Evolutionary conservation across 306 rosid genomes (phyloP), one percentile per base, ranked within the genome.

Genomic region (Canavalia gladiata): DNA sequence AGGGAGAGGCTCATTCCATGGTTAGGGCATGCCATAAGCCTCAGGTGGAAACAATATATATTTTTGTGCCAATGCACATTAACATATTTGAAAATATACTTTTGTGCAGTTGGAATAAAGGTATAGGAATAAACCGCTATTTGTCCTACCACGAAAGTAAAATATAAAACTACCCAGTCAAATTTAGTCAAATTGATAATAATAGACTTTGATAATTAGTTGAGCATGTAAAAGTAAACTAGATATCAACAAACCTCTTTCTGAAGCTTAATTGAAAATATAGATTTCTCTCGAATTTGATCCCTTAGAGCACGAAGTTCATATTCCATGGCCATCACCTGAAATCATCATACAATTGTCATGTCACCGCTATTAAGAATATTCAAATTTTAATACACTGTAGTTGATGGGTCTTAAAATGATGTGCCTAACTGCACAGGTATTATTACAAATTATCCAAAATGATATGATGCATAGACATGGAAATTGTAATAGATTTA

Each of bases 311-410:
- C 97, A 81, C 93, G 89, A 52, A 95, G 93, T 83, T 95, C 99
- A 54, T 90, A 88, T 79, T 95, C 97, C 97, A 95, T 93, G 82
- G 94, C 97, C 88, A 90, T 87, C 77, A 93, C 93, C 99, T 95
- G 83, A 86, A 83, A 74, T 77, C 52, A 81, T 63, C 43, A 82
- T 25, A 72, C 51, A 74, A 72, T 8, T 85, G 47, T 63, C 8
- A 58, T 68, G 52, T 37, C 56, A 79, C 62, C 70, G 30, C 31
- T 77, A 45, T 51, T 39, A 77, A 65, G 50, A 85, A 63, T 29
- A 52, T 76, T 67, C 52, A 62, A 39, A 43, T 71, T 71, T 58
- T 18, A 9, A 71, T 42, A 56, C 8, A 55, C 73, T 65, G 28
- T 39, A 47, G 68, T 33, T 46, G 18, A 76, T 37, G 39, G 54